phyloP scores from a whole-genome alignment of 2,329 filamentous ascomycete species.

The Pseudocercospora ulei region DNA sequence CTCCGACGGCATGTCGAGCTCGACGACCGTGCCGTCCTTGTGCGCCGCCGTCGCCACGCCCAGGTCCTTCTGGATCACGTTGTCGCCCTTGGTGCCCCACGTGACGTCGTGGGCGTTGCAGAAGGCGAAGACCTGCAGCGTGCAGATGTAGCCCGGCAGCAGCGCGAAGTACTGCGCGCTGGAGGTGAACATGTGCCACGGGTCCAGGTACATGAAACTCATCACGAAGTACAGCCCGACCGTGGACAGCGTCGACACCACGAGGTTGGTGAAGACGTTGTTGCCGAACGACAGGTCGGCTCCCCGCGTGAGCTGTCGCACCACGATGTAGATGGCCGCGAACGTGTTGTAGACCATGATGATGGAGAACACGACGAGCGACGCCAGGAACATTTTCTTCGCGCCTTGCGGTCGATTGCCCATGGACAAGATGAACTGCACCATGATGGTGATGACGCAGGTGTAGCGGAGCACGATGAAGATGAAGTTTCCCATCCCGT shows the following conservation, averaged over 20 bases:
- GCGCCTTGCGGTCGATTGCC: slow-evolving; percentile 94
- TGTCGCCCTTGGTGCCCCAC: slow-evolving; percentile 98
- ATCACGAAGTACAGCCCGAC: slow-evolving; percentile 92
- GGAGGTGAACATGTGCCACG: slow-evolving; percentile 98
- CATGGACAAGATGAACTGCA: slow-evolving; percentile 93
- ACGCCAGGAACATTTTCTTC: slow-evolving; percentile 76
- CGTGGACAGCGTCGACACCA: slow-evolving; percentile 80
- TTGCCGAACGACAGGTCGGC: slow-evolving; percentile 55
- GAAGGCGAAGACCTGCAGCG: slow-evolving; percentile 94
- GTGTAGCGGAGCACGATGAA: slow-evolving; percentile 79
- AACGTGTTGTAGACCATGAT: slow-evolving; percentile 97
- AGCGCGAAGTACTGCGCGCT: slow-evolving; percentile 86
- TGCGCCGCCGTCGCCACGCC: slow-evolving; percentile 63
- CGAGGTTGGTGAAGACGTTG: slow-evolving; percentile 89
- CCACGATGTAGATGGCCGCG: slow-evolving; percentile 76
- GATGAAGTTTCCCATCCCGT: slow-evolving; percentile 71
- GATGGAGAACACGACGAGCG: slow-evolving; percentile 79
- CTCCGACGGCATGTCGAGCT: slow-evolving; percentile 94
- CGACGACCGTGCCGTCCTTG: slow-evolving; percentile 59
- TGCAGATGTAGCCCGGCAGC: slow-evolving; percentile 89
- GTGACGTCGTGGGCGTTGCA: slow-evolving; percentile 99
- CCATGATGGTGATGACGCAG: slow-evolving; percentile 76
- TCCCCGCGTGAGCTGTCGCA: slow-evolving; percentile 57
- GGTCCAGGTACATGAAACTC: slow-evolving; percentile 92
- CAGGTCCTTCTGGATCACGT: slow-evolving; percentile 83